Base-by-base conservation (phyloP, 306 rosid genomes). In the Glycine tomentella region DNA sequence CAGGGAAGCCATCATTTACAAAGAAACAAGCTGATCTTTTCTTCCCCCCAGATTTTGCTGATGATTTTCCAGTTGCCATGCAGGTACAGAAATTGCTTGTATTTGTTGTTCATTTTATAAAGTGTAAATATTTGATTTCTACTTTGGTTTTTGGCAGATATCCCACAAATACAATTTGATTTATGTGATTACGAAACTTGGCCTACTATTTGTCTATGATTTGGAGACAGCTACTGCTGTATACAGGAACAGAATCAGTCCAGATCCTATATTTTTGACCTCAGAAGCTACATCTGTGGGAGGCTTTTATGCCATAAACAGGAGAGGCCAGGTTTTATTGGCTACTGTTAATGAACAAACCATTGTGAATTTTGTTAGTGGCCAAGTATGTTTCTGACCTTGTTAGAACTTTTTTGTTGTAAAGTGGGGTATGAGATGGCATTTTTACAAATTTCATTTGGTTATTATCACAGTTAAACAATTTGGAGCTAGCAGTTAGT, bases 1-100 rank as follows among this genome's bases (percentile, higher is more conserved):
- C 92, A 96, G 99, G 99, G 85, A 96, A 87, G 75, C 97, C 98
- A 72, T 92, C 99, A 44, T 96, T 96, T 88, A 69, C 99, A 2
- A 96, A 96, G 92, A 96, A 96, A 86, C 99, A 96, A 82, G 98
- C 99, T 17, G 99, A 96, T 91, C 97, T 96, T 44, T 96, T 96
- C 94, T 96, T 96, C 76, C 99, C 99, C 49, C 99, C 99, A 42
- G 99, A 96, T 93, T 96, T 96, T 91, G 95, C 90, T 2, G 99
- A 96, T 79, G 99, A 96, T 82, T 96, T 96, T 84, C 99, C 99
- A 68, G 99, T 96, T 85, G 84, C 99, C 42, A 96, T 96, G 99
- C 99, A 96, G 99, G 99, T 96, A 84, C 38, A 3, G 42, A 75
- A 82, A 85, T 81, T 44, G 51, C 58, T 59, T 59, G n/a, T 79